Conservation (phyloP, 2,329 filamentous ascomycete genomes). For the Blastomyces gilchristii region DNA sequence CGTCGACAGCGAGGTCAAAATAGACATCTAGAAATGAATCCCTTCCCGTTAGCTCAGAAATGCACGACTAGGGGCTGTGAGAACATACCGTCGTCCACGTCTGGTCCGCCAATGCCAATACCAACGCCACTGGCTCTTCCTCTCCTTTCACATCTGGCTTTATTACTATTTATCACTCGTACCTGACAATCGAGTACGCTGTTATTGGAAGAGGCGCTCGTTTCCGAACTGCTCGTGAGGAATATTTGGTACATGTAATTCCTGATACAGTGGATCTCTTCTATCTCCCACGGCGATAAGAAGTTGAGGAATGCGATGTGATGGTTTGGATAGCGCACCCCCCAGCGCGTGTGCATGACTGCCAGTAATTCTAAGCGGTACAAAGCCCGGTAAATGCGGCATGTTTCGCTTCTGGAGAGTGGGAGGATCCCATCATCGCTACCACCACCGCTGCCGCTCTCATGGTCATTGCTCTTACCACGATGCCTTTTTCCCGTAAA, state of each 20-base stretch:
- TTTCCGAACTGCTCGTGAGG: neutral
- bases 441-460: neutral
- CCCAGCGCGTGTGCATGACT: neutral
- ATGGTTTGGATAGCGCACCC: neutral
- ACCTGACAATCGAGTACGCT: neutral
- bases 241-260: slow-evolving; percentile 2
- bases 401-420: neutral
- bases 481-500: neutral
- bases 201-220: neutral
- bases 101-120: neutral
- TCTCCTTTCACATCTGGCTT: neutral
- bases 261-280: neutral
- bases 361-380: neutral
- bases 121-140: neutral
- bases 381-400: neutral
- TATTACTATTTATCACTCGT: neutral
- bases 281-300: slow-evolving; percentile 1
- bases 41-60: neutral
- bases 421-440: neutral
- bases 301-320: neutral
- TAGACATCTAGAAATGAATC: neutral
- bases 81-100: neutral
- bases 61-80: neutral
- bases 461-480: no score
- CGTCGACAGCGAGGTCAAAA: slow-evolving; percentile 1